A percentile compares a stretch with the other conserved stretches of the same genome.
phyloP scores from a whole-genome alignment of 257 asterid genomes.

The Orobanche coerulescens region DNA sequence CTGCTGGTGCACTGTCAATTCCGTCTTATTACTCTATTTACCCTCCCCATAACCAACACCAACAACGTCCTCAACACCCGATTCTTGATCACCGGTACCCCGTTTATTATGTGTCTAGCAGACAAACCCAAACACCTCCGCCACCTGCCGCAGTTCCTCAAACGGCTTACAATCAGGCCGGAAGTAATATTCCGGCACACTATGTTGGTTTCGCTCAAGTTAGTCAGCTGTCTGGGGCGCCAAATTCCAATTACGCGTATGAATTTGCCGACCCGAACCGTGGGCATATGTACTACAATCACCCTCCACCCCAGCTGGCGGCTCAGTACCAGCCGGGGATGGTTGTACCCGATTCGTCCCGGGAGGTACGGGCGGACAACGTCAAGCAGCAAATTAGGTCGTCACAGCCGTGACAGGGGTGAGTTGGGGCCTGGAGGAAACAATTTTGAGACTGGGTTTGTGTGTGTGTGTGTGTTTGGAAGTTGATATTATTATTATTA shows the following conservation, averaged over 20 bases:
- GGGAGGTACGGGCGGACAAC: conserved; percentile 38
- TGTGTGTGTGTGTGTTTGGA: conserved; percentile 28
- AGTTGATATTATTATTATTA: conserved; percentile 17
- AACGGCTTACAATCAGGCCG: conserved; percentile 31
- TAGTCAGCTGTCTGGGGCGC: conserved; percentile 48
- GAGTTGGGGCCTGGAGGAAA: conserved; percentile 13
- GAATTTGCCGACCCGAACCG: conserved; percentile 50
- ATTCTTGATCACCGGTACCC: conserved; percentile 58
- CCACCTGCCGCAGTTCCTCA: conserved; percentile 10
- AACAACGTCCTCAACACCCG: conserved; percentile 35
- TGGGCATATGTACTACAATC: conserved; percentile 60
- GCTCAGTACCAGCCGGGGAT: conserved; percentile 53
- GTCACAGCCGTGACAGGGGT: conserved; percentile 30
- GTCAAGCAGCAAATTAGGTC: conserved; percentile 36
- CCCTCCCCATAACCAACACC: conserved; percentile 50
- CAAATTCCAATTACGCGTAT: conserved; percentile 42
- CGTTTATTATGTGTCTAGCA: conserved; percentile 44
- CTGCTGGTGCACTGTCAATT: conserved; percentile 46
- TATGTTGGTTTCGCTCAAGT: conserved; percentile 54
- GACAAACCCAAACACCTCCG: conserved; percentile 29
- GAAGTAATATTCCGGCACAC: conserved; percentile 27
- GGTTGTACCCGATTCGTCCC: conserved; percentile 33
- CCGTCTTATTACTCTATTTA: conserved; percentile 49
- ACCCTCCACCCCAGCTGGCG: conserved; percentile 51
- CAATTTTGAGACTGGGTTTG: conserved; percentile 63